These are phyloP conservation scores for Colletotrichum sp. DNA, from an alignment of 2,329 filamentous ascomycete species.

Conservation along the genomic window DNA sequence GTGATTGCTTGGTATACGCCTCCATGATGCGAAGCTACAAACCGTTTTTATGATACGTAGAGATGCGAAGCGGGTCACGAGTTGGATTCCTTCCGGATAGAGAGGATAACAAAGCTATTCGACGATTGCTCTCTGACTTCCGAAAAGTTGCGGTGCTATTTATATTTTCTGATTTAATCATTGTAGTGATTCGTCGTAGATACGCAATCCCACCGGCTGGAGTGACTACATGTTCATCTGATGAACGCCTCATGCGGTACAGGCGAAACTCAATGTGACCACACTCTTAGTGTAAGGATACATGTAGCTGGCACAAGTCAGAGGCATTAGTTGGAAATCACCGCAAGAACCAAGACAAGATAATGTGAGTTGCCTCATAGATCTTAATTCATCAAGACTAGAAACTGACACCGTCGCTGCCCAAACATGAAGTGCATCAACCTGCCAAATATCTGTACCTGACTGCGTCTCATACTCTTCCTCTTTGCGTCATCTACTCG, in stretches of 20 bases:
- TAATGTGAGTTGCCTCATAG: neutral
- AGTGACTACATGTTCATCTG: neutral
- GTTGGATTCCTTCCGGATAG: too few species aligned
- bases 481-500: neutral
- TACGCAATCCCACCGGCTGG: too few species aligned
- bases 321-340: neutral
- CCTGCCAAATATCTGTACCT: neutral
- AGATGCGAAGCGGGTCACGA: too few species aligned
- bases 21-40: too few species aligned
- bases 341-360: fast-evolving
- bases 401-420: neutral
- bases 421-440: neutral
- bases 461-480: neutral
- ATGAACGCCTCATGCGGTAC: neutral
- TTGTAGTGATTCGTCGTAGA: too few species aligned
- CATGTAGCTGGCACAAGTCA: neutral
- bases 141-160: too few species aligned
- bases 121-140: too few species aligned
- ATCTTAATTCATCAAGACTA: neutral
- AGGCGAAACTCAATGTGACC: neutral
- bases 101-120: too few species aligned
- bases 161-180: too few species aligned
- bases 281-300: neutral
- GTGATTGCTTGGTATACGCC: neutral
- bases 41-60: too few species aligned